A percentile compares a stretch with the other conserved stretches of the same genome.
phyloP scores from a whole-genome alignment of 345 rosid species.

The Sisymbrium altissimum region DNA sequence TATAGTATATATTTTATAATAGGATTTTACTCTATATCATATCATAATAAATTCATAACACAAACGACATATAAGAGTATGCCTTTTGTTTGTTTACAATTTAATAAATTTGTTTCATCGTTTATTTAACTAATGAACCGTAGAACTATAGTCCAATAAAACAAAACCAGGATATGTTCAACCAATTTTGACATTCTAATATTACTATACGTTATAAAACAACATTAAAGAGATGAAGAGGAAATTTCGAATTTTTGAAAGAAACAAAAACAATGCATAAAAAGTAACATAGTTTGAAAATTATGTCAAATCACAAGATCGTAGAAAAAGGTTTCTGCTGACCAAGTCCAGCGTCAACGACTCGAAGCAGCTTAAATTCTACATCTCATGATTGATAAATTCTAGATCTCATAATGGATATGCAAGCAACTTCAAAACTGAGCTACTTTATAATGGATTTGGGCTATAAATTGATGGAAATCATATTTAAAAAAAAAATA shows the following conservation, averaged over 20 bases:
- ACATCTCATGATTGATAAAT: slow-evolving; percentile 9
- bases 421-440: neutral
- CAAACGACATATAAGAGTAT: too few relatives aligned
- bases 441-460: neutral
- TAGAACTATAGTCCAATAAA: neutral
- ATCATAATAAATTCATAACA: too few relatives aligned
- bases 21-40: too few relatives aligned
- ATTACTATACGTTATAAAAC: neutral
- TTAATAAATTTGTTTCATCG: neutral
- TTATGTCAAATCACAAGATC: neutral
- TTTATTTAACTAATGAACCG: neutral
- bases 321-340: slow-evolving; percentile 15
- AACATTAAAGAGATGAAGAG: neutral
- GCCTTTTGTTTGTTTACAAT: neutral
- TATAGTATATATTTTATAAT: too few relatives aligned
- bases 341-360: slow-evolving; percentile 15
- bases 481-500: too few relatives aligned
- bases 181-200: neutral
- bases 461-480: neutral
- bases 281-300: neutral
- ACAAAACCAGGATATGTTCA: neutral
- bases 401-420: slow-evolving; percentile 6
- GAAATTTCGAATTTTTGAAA: neutral
- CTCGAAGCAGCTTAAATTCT: neutral
- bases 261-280: neutral